Evolutionary conservation across 2,329 filamentous ascomycete species (phyloP), one percentile per base, ranked within the genome.

Genomic region (Tricladium varicosporioides): DNA sequence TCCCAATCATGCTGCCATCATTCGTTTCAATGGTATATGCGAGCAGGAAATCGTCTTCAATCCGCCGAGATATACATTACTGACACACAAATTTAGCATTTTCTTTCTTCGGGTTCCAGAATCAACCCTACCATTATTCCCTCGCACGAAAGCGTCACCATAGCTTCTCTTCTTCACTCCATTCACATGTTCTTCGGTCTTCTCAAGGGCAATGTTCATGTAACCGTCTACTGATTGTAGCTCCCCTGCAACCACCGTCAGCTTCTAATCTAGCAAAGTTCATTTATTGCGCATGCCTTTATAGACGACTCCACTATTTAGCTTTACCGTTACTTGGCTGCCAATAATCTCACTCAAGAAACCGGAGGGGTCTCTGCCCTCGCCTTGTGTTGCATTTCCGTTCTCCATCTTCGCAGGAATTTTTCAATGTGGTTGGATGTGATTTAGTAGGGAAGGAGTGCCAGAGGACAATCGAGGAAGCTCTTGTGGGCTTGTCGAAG

Each of bases 121-220:
- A 14, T 33, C 18, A 5, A 33, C 66, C 76, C 69, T 66, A 95
- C 93, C 93, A 70, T 97, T 97, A 76, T 97, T 97, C 66, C 93
- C 93, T 73, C 93, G 84, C 57, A 97, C 89, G 73, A 97, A 97
- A 5, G 93, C 91, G 78, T 97, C 93, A 7, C 93, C 93, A 72
- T 96, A 97, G 54, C 84, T 89, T 68, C 90, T 83, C 67, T 89
- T 83, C 75, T 93, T 85, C 63, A 86, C 83, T 44, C 92, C 93
- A 70, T 96, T 88, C 65, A 97, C 88, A 67, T 87, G 92, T 76
- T 99, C 94, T 63, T 91, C 87, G 16, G 92, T 96, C 76, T 96
- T 94, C 75, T 99, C 94, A 31, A 99, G 83, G 11, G 94, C 93
- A 72, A 99, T 97, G 77, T 99, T 99, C 94, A 99, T 99, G 77